A percentile compares a stretch with the other conserved stretches of the same genome.
These are phyloP conservation scores for Ophiostoma australiae DNA, from an alignment of 2,329 filamentous ascomycete genomes.

Conservation along the genomic window DNA sequence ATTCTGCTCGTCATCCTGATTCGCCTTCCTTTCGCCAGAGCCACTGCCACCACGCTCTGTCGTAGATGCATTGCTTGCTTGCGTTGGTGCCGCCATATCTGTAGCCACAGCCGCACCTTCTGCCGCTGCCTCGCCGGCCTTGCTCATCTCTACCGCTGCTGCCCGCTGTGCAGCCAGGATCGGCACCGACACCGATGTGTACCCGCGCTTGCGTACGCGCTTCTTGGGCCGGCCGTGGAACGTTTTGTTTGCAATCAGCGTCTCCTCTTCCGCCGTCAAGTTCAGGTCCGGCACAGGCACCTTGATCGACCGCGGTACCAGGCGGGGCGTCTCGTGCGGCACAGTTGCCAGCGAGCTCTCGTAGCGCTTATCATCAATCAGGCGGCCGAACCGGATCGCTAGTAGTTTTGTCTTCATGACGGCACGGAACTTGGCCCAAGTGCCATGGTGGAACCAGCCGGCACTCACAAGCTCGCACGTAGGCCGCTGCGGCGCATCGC, in stretches of 20 bases:
- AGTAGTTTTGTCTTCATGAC: slow-evolving; percentile 85
- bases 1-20: not conserved
- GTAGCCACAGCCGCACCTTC: not conserved
- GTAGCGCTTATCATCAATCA: slow-evolving; percentile 41
- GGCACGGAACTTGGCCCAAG: slow-evolving; percentile 75
- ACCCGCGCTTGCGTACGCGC: slow-evolving; percentile 24
- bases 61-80: not conserved
- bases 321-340: slow-evolving; percentile 35
- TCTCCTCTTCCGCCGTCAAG: slow-evolving; percentile 37
- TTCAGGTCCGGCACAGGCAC: slow-evolving; percentile 39
- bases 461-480: slow-evolving; percentile 58
- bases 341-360: slow-evolving; percentile 34
- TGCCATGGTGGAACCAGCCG: slow-evolving; percentile 81
- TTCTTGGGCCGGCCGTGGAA: slow-evolving; percentile 26
- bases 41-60: not conserved
- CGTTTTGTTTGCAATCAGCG: slow-evolving; percentile 23
- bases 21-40: no score
- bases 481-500: slow-evolving; percentile 54
- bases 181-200: slow-evolving; percentile 26
- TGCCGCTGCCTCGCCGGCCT: slow-evolving; percentile 6
- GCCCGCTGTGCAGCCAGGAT: slow-evolving; percentile 19
- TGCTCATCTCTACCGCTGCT: not conserved
- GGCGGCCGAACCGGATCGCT: slow-evolving; percentile 55
- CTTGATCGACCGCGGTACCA: slow-evolving; percentile 33
- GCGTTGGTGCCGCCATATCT: no score